Evolutionary conservation across 192 early-diverging fungal species (phyloP).

Genomic region (Entrophospora sp.): DNA sequence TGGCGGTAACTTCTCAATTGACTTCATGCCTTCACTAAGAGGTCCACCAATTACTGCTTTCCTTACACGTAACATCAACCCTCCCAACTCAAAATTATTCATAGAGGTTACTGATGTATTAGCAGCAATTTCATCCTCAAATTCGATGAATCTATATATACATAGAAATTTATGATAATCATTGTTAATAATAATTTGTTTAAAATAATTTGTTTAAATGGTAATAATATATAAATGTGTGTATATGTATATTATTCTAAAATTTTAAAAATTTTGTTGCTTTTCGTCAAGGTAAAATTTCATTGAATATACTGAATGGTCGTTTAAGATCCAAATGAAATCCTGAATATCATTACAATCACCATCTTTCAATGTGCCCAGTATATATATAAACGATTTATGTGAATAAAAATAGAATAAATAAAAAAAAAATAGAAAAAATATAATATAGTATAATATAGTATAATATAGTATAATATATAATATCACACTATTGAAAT

Average conservation of each 20-base stretch:
- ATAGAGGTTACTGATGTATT: conserved; percentile 54
- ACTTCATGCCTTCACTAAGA: conserved; percentile 71
- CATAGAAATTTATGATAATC: not conserved
- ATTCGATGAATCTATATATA: conserved; percentile 66
- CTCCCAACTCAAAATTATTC: conserved; percentile 74
- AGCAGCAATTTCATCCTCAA: conserved; percentile 49
- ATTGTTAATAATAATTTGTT: conserved; percentile 1
- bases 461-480: not conserved
- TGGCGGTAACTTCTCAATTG: conserved; percentile 47
- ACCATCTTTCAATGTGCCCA: too few relatives aligned
- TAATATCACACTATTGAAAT: not conserved
- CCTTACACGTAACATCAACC: conserved; percentile 55
- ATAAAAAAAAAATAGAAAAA: conserved; percentile 3
- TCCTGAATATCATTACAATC: not conserved
- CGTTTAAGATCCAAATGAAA: not conserved
- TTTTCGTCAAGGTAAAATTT: not conserved
- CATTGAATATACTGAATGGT: not conserved
- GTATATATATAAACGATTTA: too few relatives aligned
- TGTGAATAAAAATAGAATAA: too few relatives aligned
- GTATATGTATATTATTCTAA: not conserved
- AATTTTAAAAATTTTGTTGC: not conserved
- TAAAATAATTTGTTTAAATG: conserved; percentile 9
- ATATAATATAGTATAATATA: not conserved
- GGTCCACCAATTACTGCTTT: conserved; percentile 69
- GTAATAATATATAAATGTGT: not conserved